phyloP scores from a whole-genome alignment of 805 yeast species.

The Metschnikowia santaceciliae region DNA sequence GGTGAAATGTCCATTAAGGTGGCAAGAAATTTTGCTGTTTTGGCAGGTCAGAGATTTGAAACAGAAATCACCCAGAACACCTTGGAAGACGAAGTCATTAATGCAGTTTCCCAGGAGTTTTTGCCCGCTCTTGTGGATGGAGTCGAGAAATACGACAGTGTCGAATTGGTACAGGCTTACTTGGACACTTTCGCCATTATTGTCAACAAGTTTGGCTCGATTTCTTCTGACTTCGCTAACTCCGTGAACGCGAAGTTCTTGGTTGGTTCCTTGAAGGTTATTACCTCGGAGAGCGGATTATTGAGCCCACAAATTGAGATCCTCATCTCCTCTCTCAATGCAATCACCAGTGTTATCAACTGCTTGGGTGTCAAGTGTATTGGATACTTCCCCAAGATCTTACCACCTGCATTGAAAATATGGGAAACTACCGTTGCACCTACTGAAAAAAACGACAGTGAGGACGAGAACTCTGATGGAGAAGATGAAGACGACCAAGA shows the following conservation, averaged over 20 bases:
- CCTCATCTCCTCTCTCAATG: constrained; percentile 67
- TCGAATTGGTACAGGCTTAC: constrained; percentile 62
- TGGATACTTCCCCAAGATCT: constrained; percentile 78
- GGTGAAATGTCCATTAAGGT: constrained; percentile 45
- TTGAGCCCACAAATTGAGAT: constrained; percentile 55
- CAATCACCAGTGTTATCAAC: constrained; percentile 65
- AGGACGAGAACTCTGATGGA: constrained; percentile 16
- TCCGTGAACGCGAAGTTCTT: constrained; percentile 45
- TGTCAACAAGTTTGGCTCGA: constrained; percentile 55
- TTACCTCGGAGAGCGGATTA: constrained; percentile 52
- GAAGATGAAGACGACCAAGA: constrained; percentile 19
- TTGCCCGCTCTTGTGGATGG: constrained; percentile 48
- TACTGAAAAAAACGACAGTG: constrained; percentile 19
- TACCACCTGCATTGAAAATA: constrained; percentile 66
- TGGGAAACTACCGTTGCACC: constrained; percentile 39
- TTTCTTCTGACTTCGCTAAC: constrained; percentile 22
- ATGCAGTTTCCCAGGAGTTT: constrained; percentile 48
- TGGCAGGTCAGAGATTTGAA: constrained; percentile 67
- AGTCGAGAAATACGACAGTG: constrained; percentile 29
- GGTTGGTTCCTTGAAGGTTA: constrained; percentile 45
- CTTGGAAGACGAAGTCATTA: constrained; percentile 42
- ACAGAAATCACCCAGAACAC: constrained; percentile 50
- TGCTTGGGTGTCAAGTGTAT: constrained; percentile 82
- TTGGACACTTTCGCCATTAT: constrained; percentile 64
- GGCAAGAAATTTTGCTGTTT: constrained; percentile 56